Base-by-base conservation (phyloP, 805 yeast species). In the Helenozyma rhizophorensis region DNA sequence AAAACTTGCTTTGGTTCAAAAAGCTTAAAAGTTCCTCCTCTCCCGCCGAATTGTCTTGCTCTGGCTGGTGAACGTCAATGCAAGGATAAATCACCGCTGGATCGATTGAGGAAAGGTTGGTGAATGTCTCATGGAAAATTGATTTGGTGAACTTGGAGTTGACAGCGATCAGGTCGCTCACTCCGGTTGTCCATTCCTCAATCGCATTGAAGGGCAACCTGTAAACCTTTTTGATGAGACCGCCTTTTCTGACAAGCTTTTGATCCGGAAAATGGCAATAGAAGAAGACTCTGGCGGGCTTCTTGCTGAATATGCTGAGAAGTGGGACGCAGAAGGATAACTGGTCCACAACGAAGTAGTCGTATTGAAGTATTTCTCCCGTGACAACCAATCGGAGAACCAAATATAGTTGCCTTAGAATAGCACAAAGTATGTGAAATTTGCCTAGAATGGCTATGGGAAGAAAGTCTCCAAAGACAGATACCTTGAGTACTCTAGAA, bases 191-290 rank as follows among this genome's bases (percentile, higher is more conserved):
- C 60, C 83, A 68, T 45, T 85, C 87, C 59, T 93, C 99, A 14
- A 83, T 60, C n/a, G 62, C 45, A 56, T 93, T 96, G 57, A 93
- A 90, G 1, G 96, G 93, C 4, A 72, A 32, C 41, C 99, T 68
- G 58, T 93, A 93, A 0, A 83, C 30, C 39, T 60, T 63, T 48
- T 87, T 80, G 7, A 82, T 17, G 1, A 69, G 17, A 2, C 80
- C 63, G 3, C 70, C 63, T 33, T 80, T 80, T 13, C 65, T 62
- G 0, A 96, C 81, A 26, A 90, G 62, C 30, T 82, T 65, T 51
- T 83, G 82, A 57, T 93, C 99, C 0, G 99, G 98, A 57, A 90
- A 90, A 63, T 93, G 99, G 51, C 98, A 89, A 58, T 93, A 93
- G 53, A 90, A 93, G 32, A 93, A 60, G 3, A 84, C 70, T 31